These are phyloP conservation scores for Trichophyton schoenleinii DNA, from an alignment of 2,329 filamentous ascomycete genomes.

Conservation along the genomic window DNA sequence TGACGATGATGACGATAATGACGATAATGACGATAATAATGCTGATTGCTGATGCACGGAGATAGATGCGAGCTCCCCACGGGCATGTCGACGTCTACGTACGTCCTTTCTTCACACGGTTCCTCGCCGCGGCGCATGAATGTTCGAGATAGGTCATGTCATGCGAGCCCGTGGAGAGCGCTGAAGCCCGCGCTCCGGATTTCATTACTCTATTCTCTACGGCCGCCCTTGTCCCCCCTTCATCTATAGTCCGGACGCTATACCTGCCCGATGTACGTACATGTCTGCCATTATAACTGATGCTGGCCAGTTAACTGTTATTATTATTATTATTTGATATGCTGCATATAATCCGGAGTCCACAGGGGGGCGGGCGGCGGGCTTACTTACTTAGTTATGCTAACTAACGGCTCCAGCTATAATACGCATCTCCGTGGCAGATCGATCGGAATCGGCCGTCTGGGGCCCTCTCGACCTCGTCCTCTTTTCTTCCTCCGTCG, in stretches of 20 bases:
- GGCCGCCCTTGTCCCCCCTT: neutral
- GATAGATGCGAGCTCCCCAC: neutral
- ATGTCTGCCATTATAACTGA: neutral
- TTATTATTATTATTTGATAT: too few relatives aligned
- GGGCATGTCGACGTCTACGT: too few relatives aligned
- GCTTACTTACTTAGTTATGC: too few relatives aligned
- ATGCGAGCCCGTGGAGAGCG: neutral
- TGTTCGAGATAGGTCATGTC: neutral
- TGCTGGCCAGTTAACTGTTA: too few relatives aligned
- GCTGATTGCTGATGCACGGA: too few relatives aligned
- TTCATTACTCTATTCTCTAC: neutral
- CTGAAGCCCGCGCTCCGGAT: neutral
- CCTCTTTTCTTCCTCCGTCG: too few relatives aligned
- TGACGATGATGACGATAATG: neutral
- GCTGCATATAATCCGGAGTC: too few relatives aligned
- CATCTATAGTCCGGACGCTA: neutral
- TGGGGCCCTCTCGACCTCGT: neutral
- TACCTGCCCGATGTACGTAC: neutral
- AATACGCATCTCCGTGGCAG: neutral
- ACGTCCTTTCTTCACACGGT: neutral
- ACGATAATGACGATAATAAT: too few relatives aligned
- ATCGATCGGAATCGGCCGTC: neutral
- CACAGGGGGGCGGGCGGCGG: too few relatives aligned
- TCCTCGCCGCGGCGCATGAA: neutral
- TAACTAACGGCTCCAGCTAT: neutral